Evolutionary conservation across 2,329 filamentous ascomycete genomes (phyloP).

Genomic region (Fusarium domesticum): DNA sequence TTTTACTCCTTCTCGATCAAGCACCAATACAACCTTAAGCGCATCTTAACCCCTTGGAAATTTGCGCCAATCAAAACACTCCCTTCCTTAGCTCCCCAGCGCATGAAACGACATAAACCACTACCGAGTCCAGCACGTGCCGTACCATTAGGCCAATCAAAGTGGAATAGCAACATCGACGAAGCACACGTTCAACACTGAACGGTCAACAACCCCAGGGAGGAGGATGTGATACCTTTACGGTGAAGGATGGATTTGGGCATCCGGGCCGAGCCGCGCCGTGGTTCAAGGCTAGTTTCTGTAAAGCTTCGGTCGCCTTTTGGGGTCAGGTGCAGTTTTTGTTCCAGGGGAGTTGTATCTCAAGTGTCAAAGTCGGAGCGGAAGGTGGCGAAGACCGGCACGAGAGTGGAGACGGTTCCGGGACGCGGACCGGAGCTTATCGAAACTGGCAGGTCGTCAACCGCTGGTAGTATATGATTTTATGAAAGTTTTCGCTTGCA

Average conservation of each 20-base stretch:
- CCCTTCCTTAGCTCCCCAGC: slow-evolving; percentile 7
- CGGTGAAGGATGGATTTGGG: slow-evolving; percentile 3
- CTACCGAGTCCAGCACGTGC: slow-evolving; percentile 17
- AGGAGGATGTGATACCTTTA: background rate
- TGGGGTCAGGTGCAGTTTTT: too few species aligned
- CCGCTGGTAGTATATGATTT: too few species aligned
- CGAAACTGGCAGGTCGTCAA: background rate
- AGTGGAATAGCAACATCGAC: slow-evolving; percentile 6
- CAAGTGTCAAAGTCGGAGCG: background rate
- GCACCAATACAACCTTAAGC: slow-evolving; percentile 17
- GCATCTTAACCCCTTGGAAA: slow-evolving; percentile 1
- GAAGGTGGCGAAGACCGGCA: background rate
- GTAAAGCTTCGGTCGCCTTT: background rate
- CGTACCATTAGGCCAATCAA: slow-evolving; percentile 11
- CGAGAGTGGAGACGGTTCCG: background rate
- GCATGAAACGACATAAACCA: slow-evolving; percentile 22
- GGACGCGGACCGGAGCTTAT: background rate
- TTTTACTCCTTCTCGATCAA: slow-evolving; percentile 21
- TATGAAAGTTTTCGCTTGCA: too few species aligned
- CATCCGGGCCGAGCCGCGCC: background rate
- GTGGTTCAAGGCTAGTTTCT: background rate
- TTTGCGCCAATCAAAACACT: slow-evolving; percentile 17
- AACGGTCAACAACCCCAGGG: slow-evolving; percentile 12
- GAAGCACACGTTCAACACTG: slow-evolving; percentile 15
- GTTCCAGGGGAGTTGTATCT: too few species aligned